Conservation (phyloP, 208 protist species). For the Leishmania arabica region DNA sequence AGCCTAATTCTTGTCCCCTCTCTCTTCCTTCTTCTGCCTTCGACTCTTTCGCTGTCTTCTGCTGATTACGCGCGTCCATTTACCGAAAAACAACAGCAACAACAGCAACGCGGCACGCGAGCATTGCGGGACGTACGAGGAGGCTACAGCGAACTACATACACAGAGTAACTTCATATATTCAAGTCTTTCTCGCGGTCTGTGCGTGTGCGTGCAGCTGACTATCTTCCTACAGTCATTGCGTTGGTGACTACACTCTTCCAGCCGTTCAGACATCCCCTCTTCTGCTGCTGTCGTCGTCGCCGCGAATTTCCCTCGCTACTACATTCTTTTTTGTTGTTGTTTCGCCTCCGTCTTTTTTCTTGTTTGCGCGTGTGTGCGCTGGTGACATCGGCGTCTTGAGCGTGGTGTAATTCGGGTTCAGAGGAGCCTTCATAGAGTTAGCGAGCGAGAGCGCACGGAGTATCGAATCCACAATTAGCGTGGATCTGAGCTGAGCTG, state of each 20-base stretch:
- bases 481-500: background rate
- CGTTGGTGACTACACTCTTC: background rate
- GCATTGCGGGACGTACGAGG: background rate
- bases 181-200: background rate
- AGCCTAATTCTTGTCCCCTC: constrained; percentile 1
- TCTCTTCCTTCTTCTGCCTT: background rate
- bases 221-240: background rate
- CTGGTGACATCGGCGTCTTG: background rate
- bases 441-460: background rate
- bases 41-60: background rate
- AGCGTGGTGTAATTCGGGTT: background rate
- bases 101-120: background rate
- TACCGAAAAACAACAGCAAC: background rate
- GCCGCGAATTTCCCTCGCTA: background rate
- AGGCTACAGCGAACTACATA: constrained; percentile 1
- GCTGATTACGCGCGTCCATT: background rate
- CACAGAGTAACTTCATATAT: background rate
- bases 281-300: background rate
- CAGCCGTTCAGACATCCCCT: background rate
- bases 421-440: constrained; percentile 1
- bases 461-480: background rate
- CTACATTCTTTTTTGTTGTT: background rate
- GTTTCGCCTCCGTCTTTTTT: background rate
- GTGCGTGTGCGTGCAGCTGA: background rate
- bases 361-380: background rate